Evolutionary conservation across 176 grass and related monocot genomes (phyloP).

Genomic region (Ampelocalamus luodianensis): DNA sequence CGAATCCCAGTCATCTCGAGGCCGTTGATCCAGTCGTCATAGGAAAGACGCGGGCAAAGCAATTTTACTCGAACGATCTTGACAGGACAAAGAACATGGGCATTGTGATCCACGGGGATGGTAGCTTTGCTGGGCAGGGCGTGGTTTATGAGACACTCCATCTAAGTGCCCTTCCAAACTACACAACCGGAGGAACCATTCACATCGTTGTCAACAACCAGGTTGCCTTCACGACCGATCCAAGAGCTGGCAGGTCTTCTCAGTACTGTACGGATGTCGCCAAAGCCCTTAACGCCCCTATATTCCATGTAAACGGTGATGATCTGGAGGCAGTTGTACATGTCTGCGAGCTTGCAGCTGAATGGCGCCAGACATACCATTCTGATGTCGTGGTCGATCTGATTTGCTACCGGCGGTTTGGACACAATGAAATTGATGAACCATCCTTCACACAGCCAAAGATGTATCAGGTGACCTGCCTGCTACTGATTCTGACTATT

Average conservation of each 20-base stretch:
- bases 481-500: conserved; percentile 18
- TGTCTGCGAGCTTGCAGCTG: conserved; percentile 86
- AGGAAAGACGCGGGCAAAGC: conserved; percentile 91
- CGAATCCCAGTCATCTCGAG: conserved; percentile 93
- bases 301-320: conserved; percentile 94
- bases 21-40: conserved; percentile 90
- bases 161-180: conserved; percentile 92
- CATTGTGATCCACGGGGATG: conserved; percentile 87
- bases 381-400: conserved; percentile 92
- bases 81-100: conserved; percentile 95
- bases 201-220: conserved; percentile 81
- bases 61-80: conserved; percentile 83
- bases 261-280: conserved; percentile 81
- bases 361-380: conserved; percentile 95
- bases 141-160: conserved; percentile 94
- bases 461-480: conserved; percentile 84
- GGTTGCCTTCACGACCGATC: conserved; percentile 81
- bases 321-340: conserved; percentile 92
- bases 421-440: conserved; percentile 97
- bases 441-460: conserved; percentile 98
- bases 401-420: conserved; percentile 89
- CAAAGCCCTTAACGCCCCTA: conserved; percentile 71
- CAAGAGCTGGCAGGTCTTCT: conserved; percentile 70
- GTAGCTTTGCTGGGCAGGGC: conserved; percentile 95
- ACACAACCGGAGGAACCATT: conserved; percentile 91